A percentile compares a stretch with the other conserved stretches of the same genome.
These are phyloP conservation scores for Steccherinum ochraceum DNA, from an alignment of 768 basidiomycete genomes.

Conservation along the genomic window DNA sequence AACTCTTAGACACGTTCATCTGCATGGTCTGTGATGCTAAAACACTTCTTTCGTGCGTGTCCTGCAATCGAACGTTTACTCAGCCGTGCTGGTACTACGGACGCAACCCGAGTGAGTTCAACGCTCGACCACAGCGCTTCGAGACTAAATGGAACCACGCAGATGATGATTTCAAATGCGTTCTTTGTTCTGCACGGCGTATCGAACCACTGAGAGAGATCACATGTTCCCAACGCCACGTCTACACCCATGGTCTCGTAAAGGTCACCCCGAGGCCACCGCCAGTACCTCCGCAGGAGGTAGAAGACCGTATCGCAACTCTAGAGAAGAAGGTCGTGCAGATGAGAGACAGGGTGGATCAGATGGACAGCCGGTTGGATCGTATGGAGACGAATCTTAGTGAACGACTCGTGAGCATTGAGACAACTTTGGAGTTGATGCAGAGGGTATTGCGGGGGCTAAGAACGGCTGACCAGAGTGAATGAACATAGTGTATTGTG, in stretches of 20 bases:
- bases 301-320: not conserved
- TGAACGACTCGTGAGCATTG: not conserved
- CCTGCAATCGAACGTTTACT: constrained; percentile 3
- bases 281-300: not conserved
- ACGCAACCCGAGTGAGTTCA: not conserved
- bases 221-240: constrained; percentile 3
- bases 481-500: no score
- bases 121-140: no score
- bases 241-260: constrained; percentile 17
- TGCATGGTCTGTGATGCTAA: constrained; percentile 14
- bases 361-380: not conserved
- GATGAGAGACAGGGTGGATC: not conserved
- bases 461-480: no score
- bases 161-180: constrained; percentile 21
- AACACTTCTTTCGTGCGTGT: constrained; percentile 4
- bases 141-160: no score
- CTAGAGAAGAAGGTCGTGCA: no score
- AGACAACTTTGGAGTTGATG: not conserved
- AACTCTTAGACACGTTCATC: constrained; percentile 5
- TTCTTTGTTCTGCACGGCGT: constrained; percentile 13
- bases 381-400: not conserved
- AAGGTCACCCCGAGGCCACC: not conserved
- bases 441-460: not conserved
- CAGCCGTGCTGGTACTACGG: constrained; percentile 13
- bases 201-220: constrained; percentile 7